These are phyloP conservation scores for Debaryomyces psychrophilus DNA, from an alignment of 1,139 yeast genomes.

Conservation along the genomic window DNA sequence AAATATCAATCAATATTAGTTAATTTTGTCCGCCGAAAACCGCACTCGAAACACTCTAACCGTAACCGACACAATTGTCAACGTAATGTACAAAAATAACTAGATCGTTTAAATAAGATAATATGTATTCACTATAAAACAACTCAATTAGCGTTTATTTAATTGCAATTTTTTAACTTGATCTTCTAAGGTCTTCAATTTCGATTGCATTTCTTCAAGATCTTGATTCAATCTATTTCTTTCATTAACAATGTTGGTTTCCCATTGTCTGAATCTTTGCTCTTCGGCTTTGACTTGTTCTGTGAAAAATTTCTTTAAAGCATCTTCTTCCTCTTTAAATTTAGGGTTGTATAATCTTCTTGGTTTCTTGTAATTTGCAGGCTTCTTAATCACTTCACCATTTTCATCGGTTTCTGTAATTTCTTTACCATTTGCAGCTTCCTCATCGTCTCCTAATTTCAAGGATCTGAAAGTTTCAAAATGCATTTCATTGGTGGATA, in stretches of 20 bases:
- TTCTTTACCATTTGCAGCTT: constrained; percentile 35
- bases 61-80: not conserved
- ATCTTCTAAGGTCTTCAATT: constrained; percentile 71
- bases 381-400: constrained; percentile 28
- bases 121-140: constrained; percentile 9
- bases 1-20: not conserved
- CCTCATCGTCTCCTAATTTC: constrained; percentile 69
- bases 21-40: constrained; percentile 8
- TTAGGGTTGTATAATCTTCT: constrained; percentile 78
- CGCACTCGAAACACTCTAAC: not conserved
- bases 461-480: constrained; percentile 85
- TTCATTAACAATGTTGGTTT: constrained; percentile 90
- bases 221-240: constrained; percentile 93
- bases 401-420: constrained; percentile 38
- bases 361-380: constrained; percentile 43
- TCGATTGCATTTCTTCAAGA: constrained; percentile 81
- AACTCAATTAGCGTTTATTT: constrained; percentile 33
- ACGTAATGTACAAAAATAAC: too few species aligned
- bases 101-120: not conserved
- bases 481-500: constrained; percentile 89
- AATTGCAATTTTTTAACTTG: constrained; percentile 71
- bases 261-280: constrained; percentile 98
- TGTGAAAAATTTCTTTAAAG: constrained; percentile 92
- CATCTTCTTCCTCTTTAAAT: constrained; percentile 94
- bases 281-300: constrained; percentile 98